Evolutionary conservation across 495 filamentous ascomycete genomes (phyloP).

Genomic region (Tuber borchii): DNA sequence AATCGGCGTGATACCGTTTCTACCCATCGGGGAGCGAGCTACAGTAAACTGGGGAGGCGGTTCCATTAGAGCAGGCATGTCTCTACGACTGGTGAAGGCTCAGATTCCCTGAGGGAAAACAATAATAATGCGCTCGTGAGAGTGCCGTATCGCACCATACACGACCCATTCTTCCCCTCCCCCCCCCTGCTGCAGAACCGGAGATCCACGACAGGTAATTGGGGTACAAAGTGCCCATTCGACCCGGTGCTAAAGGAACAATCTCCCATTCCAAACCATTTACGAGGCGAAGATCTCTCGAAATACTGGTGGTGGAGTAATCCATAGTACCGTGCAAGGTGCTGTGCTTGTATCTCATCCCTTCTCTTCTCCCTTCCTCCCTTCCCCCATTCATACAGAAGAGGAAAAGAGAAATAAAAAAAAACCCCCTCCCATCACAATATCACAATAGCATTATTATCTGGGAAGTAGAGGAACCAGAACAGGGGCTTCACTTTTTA

Average conservation of each 20-base stretch:
- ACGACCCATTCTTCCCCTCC: background rate
- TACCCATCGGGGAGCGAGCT: background rate
- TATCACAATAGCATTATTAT: background rate
- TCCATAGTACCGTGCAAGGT: background rate
- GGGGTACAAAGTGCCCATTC: background rate
- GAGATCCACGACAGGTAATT: background rate
- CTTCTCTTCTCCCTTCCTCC: background rate
- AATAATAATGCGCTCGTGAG: background rate
- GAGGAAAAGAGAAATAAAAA: background rate
- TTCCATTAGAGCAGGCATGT: background rate
- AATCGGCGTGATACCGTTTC: background rate
- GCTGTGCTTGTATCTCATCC: background rate
- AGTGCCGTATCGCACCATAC: background rate
- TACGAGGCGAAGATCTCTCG: background rate
- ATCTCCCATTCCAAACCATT: background rate
- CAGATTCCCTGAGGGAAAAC: background rate
- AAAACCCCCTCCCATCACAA: background rate
- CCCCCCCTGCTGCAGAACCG: background rate
- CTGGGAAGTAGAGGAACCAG: background rate
- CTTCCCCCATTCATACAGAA: background rate
- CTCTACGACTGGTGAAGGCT: background rate
- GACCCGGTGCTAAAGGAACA: background rate
- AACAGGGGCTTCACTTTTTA: too few relatives aligned
- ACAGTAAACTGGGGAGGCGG: background rate
- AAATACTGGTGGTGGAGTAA: background rate